Base-by-base conservation (phyloP, 2,329 filamentous ascomycete genomes). In the Aschersonia sp. region DNA sequence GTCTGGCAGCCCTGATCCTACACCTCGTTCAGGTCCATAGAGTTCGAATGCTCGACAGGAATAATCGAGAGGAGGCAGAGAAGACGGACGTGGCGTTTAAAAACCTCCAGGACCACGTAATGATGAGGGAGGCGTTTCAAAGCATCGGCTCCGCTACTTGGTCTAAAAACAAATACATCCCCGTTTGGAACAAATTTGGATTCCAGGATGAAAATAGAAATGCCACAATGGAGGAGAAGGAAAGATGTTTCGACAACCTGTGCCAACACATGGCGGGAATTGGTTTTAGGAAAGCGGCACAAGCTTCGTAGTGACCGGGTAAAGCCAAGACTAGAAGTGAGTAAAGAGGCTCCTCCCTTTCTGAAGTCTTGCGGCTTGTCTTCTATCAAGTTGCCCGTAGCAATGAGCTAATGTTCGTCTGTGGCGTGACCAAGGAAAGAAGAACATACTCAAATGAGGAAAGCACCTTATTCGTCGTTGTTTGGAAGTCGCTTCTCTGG, bases 1-100 rank as follows among this genome's bases (percentile, higher is more conserved):
- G 62, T 0, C 48, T 61, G 3, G 61, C 60, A 2, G 60, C 58
- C 1, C 32, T 65, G 44, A 55, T 65, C 5, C 48, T 65, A 5
- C 59, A 59, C 35, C 61, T 57, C 45, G 54, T 53, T 41, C 49
- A 57, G 31, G 29, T 58, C 0, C 35, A 38, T 9, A 38, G 35
- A 38, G 35, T 12, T 2, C 35, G 35, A 38, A 38, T 38, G 35
- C 12, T 38, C 7, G 35, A 7, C 7, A 12, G 12, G 3, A 4
- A 12, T 12, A 7, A 38, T 1, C 2, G 2, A 9, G 35, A 38
- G 12, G 12, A 38, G 7, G 35, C 35, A 7, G 12, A 12, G 7
- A 38, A 38, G 35, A 12, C 35, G 12, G 35, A 38, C 7, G 35
- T 9, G 7, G 35, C 35, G 35, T 38, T 38, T 12, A 3, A 38